phyloP scores from a whole-genome alignment of 345 rosid genomes.

The Ceriops zippeliana region DNA sequence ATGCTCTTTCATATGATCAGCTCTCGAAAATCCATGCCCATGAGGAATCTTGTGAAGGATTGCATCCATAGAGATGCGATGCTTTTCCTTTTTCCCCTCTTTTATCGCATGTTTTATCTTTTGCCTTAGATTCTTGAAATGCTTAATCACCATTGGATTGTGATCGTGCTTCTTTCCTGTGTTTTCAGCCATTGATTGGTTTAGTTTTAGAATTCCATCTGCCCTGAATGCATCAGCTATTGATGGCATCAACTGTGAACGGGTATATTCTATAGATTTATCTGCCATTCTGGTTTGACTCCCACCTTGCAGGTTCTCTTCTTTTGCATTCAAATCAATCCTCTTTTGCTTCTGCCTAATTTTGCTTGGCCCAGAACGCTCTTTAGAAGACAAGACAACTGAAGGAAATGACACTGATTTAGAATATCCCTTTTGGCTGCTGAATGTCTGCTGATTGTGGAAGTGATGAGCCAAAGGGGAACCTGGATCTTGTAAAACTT shows the following conservation, averaged over 20 bases:
- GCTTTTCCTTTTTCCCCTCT: conserved; percentile 59
- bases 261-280: conserved; percentile 18
- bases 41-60: conserved; percentile 75
- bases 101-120: conserved; percentile 60
- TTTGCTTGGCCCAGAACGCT: conserved; percentile 14
- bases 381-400: conserved; percentile 15
- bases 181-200: conserved; percentile 17
- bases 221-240: conserved; percentile 28
- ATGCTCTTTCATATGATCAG: conserved; percentile 31
- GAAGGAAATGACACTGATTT: conserved; percentile 52
- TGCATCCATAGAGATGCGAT: conserved; percentile 73
- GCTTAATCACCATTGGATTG: conserved; percentile 46
- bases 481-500: conserved; percentile 48
- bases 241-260: conserved; percentile 28
- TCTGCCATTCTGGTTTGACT: conserved; percentile 4
- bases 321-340: conserved; percentile 3
- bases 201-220: conserved; percentile 31
- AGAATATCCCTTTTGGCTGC: conserved; percentile 26
- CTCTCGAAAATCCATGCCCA: conserved; percentile 45
- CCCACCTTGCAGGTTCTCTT: conserved; percentile 5
- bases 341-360: conserved; percentile 12
- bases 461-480: conserved; percentile 50
- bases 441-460: conserved; percentile 35
- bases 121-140: conserved; percentile 61
- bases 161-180: conserved; percentile 27